Percentiles rank a stretch among this genome's conserved stretches.
Conservation (phyloP, 345 rosid species). For the Eucalyptus guilfoylei region DNA sequence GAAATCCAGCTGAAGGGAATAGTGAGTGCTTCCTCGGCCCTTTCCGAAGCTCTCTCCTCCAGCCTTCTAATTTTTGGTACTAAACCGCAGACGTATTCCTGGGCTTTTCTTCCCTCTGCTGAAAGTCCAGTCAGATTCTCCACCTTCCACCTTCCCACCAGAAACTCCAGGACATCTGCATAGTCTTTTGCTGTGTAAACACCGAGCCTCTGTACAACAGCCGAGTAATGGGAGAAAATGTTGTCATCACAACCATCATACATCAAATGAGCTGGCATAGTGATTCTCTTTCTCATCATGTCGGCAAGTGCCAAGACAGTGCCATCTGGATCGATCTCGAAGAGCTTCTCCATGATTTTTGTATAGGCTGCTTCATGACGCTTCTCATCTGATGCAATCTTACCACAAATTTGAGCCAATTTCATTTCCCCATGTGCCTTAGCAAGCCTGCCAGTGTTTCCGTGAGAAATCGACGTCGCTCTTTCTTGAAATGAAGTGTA, state of each 20-base stretch:
- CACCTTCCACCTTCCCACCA: slow-evolving; percentile 75
- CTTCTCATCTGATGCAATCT: slow-evolving; percentile 80
- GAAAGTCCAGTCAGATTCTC: slow-evolving; percentile 44
- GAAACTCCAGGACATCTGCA: slow-evolving; percentile 64
- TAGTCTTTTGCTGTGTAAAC: slow-evolving; percentile 82
- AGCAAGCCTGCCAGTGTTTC: slow-evolving; percentile 86
- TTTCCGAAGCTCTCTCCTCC: slow-evolving; percentile 65
- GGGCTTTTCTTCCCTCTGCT: slow-evolving; percentile 61
- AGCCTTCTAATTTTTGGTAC: slow-evolving; percentile 57
- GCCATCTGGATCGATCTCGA: slow-evolving; percentile 81
- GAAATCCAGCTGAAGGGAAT: slow-evolving; percentile 74
- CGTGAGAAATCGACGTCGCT: slow-evolving; percentile 85
- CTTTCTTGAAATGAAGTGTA: slow-evolving; percentile 94
- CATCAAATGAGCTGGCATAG: slow-evolving; percentile 93
- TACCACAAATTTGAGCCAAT: slow-evolving; percentile 79
- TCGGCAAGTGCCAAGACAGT: slow-evolving; percentile 62
- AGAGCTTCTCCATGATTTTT: slow-evolving; percentile 70
- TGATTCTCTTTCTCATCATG: slow-evolving; percentile 91
- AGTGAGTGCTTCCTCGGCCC: slow-evolving; percentile 38
- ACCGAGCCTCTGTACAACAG: slow-evolving; percentile 56
- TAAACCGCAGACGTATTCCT: slow-evolving; percentile 60
- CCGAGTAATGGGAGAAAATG: slow-evolving; percentile 49
- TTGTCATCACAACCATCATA: slow-evolving; percentile 59
- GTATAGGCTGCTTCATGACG: slow-evolving; percentile 89
- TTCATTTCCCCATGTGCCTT: slow-evolving; percentile 66